Evolutionary conservation across 352 stramenopile species (phyloP).

Genomic region (Phytopythium helicoides): DNA sequence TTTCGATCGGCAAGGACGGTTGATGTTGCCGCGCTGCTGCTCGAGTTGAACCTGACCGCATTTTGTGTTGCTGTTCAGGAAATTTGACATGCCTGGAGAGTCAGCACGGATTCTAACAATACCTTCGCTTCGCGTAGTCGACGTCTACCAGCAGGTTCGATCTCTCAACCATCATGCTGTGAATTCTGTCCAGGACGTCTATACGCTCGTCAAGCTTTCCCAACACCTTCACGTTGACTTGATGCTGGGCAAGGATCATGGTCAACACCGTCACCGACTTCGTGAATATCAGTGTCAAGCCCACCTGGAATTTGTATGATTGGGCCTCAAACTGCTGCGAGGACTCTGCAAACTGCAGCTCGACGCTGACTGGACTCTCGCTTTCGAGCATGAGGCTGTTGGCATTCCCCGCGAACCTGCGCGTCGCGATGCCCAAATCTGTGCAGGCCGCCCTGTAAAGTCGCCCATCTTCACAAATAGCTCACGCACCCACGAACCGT

Average conservation of each 20-base stretch:
- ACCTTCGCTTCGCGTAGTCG: slow-evolving; percentile 75
- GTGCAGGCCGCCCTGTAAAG: not conserved
- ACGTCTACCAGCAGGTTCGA: slow-evolving; percentile 58
- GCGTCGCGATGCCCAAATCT: slow-evolving; percentile 8
- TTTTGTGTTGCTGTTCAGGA: not conserved
- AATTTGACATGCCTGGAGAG: not conserved
- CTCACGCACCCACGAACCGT: not conserved
- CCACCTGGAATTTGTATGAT: slow-evolving; percentile 12
- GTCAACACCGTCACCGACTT: slow-evolving; percentile 4
- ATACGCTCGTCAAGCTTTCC: slow-evolving; percentile 40
- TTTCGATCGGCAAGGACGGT: slow-evolving; percentile 57
- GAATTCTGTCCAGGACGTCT: slow-evolving; percentile 29
- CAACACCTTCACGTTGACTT: slow-evolving; percentile 48
- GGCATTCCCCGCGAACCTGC: slow-evolving; percentile 1
- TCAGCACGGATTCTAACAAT: not conserved
- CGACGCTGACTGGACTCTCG: not conserved
- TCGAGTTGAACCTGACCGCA: slow-evolving; percentile 39
- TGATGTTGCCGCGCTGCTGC: slow-evolving; percentile 57
- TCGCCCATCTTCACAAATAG: not conserved
- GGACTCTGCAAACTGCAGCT: slow-evolving; percentile 6
- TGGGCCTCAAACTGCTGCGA: slow-evolving; percentile 10
- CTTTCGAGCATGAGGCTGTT: slow-evolving; percentile 6
- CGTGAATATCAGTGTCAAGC: not conserved
- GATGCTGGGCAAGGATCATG: not conserved
- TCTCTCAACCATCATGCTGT: slow-evolving; percentile 39